Evolutionary conservation across 1,284 basidiomycete species (phyloP).

Genomic region (Farysia itapuensis): DNA sequence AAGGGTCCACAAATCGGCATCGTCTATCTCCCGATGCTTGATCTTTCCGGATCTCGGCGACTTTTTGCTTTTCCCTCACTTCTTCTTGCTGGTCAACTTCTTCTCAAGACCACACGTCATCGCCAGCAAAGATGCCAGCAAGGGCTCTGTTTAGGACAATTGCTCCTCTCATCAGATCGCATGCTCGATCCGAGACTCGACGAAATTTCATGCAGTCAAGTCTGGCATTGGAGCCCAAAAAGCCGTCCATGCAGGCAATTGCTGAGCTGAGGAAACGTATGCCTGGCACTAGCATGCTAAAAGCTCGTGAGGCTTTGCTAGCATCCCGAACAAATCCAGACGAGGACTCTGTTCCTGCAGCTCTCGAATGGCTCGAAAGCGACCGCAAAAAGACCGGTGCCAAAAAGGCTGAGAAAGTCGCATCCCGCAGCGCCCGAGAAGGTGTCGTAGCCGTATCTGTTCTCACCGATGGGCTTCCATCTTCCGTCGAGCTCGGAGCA

Average conservation of each 20-base stretch:
- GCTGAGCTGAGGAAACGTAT: constrained; percentile 79
- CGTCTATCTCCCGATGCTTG: no score
- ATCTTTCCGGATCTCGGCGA: no score
- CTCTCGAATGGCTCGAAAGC: constrained; percentile 77
- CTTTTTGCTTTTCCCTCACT: no score
- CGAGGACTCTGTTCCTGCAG: constrained; percentile 73
- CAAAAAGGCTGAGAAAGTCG: constrained; percentile 80
- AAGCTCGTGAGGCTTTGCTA: constrained; percentile 82
- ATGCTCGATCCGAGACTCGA: no score
- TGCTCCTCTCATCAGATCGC: no score
- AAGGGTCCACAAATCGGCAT: no score
- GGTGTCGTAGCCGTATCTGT: constrained; percentile 78
- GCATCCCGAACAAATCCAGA: constrained; percentile 62
- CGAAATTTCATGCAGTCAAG: no score
- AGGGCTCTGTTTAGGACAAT: no score
- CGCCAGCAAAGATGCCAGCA: no score
- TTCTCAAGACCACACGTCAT: no score
- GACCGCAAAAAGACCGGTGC: constrained; percentile 73
- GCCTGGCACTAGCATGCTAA: constrained; percentile 73
- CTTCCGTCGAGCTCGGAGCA: constrained; percentile 8
- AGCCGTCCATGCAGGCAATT: constrained; percentile 71
- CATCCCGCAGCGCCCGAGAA: constrained; percentile 72
- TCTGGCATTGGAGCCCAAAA: constrained; percentile 33
- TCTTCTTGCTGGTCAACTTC: no score
- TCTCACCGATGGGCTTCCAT: constrained; percentile 66